Base-by-base conservation (phyloP, 2,329 filamentous ascomycete genomes). In the Trichoderma polysporum region DNA sequence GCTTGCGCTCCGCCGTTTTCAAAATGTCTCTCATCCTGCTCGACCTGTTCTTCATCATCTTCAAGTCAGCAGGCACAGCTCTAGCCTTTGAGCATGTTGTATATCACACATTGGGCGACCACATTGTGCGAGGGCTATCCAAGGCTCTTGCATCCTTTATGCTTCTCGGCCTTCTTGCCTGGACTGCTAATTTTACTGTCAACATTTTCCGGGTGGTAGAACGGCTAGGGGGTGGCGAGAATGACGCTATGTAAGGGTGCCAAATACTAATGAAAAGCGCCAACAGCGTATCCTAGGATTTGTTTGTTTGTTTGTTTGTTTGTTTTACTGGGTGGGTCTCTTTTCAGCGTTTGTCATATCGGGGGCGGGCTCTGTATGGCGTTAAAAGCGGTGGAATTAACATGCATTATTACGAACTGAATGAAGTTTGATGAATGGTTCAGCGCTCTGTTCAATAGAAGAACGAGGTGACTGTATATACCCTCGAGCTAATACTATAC, bases 21-120 rank as follows among this genome's bases (percentile, higher is more conserved):
- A 99, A 99, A 77, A 91, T 97, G 70, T 88, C 91, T 15, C 87
- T 99, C 58, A 91, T 98, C 68, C 87, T 99, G 64, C 86, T 97
- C 66, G 95, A 99, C 79, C 84, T 99, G 3, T 90, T 97, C 74
- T 99, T 99, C 77, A 97, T 99, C 74, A 94, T 98, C 49, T 97
- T 99, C 81, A 94, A 97, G 78, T 93, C 94, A 4, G 93, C 94
- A 60, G 98, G 97, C 79, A 86, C 97, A 29, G 91, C 92, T 47
- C 82, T 99, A 70, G 94, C 94, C 1, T 97, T 97, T 76, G 91
- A 92, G 75, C 91, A 92, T 9, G 82, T 97, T 63, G 90, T 92
- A 76, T 84, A 86, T 75, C 78, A 84, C 74, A 78, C 80, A 60
- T 70, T 77, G 10, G 73, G 74, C 27, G 72, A 76, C 52, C 70